These are phyloP conservation scores for Mycena metata DNA, from an alignment of 768 basidiomycete species.

Conservation along the genomic window DNA sequence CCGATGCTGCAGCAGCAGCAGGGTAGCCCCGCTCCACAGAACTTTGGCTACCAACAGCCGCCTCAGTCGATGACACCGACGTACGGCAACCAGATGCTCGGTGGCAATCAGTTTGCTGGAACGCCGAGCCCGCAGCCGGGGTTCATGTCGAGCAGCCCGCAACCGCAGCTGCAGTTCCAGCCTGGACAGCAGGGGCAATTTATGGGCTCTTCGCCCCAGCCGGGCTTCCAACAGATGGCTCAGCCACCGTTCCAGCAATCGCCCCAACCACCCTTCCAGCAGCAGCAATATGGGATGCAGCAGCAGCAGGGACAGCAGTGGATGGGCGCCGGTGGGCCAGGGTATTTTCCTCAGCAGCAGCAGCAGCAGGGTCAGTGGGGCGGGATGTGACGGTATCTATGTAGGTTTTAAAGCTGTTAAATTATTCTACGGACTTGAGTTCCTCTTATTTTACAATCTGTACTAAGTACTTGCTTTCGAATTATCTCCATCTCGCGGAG, in stretches of 20 bases:
- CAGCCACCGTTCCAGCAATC: constrained; percentile 30
- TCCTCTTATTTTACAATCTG: constrained; percentile 12
- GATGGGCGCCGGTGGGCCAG: constrained; percentile 23
- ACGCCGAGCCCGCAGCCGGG: constrained; percentile 46
- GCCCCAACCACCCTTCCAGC: constrained; percentile 29
- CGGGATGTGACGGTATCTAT: constrained; percentile 45
- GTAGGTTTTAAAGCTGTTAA: not conserved
- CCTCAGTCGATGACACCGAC: constrained; percentile 24
- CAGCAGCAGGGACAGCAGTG: constrained; percentile 32
- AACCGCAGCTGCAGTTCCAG: constrained; percentile 40
- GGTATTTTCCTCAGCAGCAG: constrained; percentile 36
- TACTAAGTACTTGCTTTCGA: too few relatives aligned
- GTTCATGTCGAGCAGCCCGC: constrained; percentile 34
- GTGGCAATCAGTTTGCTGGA: constrained; percentile 37
- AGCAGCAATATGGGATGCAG: constrained; percentile 31
- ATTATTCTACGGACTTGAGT: constrained; percentile 2
- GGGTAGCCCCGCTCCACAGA: constrained; percentile 16
- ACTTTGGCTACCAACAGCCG: constrained; percentile 31
- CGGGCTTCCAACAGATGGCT: constrained; percentile 15
- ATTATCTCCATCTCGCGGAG: not conserved
- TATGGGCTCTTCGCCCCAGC: constrained; percentile 32
- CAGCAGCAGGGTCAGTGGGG: constrained; percentile 56
- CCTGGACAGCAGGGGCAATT: constrained; percentile 44
- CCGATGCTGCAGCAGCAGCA: not conserved
- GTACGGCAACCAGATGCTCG: constrained; percentile 31